Conservation (phyloP, 75 land plant species). For the Cryptomeria japonica region DNA sequence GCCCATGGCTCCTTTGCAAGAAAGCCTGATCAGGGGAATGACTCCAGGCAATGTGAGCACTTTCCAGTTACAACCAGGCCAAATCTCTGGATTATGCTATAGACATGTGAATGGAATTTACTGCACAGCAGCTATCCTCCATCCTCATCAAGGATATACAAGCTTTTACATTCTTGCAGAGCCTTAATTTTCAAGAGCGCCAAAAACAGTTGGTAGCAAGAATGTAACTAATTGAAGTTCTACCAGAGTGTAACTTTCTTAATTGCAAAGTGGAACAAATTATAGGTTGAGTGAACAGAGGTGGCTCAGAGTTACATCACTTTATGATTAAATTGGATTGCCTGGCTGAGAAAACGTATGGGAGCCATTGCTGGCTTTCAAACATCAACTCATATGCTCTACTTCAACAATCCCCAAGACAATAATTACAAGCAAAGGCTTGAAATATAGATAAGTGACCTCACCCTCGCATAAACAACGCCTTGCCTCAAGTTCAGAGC, state of each 20-base stretch:
- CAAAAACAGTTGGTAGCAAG: constrained; percentile 4
- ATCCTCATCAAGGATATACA: neutral
- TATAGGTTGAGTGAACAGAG: neutral
- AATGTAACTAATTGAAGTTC: neutral
- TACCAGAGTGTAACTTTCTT: neutral
- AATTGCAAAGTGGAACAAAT: neutral
- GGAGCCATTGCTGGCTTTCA: neutral
- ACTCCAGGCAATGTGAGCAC: neutral
- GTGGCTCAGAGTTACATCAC: neutral
- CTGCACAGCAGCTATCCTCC: neutral
- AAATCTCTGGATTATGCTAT: neutral
- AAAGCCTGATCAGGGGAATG: neutral
- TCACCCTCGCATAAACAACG: neutral
- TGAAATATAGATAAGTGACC: neutral
- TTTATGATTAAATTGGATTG: neutral
- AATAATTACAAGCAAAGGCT: too few species aligned
- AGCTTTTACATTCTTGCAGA: neutral
- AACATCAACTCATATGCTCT: neutral
- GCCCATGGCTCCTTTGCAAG: neutral
- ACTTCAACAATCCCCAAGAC: neutral
- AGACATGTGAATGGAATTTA: neutral
- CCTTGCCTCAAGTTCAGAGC: neutral
- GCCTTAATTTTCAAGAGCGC: neutral
- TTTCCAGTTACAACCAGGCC: neutral
- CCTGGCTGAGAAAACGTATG: neutral